Evolutionary conservation across 331 rosid species (phyloP).

Genomic region (Rosa hybrid): DNA sequence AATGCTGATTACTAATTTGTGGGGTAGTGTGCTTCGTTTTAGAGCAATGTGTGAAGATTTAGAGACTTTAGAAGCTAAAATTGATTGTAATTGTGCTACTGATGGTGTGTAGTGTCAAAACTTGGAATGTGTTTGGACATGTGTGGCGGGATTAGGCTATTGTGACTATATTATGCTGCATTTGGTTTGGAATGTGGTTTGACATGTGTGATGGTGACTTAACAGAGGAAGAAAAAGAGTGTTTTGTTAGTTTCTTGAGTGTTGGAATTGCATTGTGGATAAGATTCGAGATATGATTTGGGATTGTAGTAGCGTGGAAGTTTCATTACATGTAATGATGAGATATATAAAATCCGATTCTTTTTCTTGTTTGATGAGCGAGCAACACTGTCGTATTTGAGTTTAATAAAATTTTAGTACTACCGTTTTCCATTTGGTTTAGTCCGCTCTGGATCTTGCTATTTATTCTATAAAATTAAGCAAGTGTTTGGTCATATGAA

Average conservation of each 20-base stretch:
- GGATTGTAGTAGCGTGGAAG: no score
- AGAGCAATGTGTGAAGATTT: constrained; percentile 3
- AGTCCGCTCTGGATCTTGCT: not conserved
- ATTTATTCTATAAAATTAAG: not conserved
- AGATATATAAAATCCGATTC: not conserved
- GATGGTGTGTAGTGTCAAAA: not conserved
- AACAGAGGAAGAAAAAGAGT: not conserved
- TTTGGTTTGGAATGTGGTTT: constrained; percentile 7
- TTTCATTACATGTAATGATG: not conserved
- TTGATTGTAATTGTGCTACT: not conserved
- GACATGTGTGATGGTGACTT: not conserved
- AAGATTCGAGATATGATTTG: not conserved
- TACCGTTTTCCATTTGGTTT: not conserved
- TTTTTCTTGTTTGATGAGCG: not conserved
- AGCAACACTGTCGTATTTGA: not conserved
- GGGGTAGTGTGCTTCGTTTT: constrained; percentile 1
- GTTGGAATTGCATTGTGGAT: not conserved
- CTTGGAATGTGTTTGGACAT: constrained; percentile 5
- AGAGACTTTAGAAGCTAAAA: not conserved
- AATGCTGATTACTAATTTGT: not conserved
- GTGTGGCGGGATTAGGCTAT: constrained; percentile 1
- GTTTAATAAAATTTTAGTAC: not conserved
- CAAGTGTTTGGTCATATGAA: not conserved
- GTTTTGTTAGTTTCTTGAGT: not conserved
- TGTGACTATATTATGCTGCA: not conserved